Evolutionary conservation across 352 stramenopile species (phyloP), one percentile per base, ranked within the genome.

Genomic region (Aphanomyces euteiches): DNA sequence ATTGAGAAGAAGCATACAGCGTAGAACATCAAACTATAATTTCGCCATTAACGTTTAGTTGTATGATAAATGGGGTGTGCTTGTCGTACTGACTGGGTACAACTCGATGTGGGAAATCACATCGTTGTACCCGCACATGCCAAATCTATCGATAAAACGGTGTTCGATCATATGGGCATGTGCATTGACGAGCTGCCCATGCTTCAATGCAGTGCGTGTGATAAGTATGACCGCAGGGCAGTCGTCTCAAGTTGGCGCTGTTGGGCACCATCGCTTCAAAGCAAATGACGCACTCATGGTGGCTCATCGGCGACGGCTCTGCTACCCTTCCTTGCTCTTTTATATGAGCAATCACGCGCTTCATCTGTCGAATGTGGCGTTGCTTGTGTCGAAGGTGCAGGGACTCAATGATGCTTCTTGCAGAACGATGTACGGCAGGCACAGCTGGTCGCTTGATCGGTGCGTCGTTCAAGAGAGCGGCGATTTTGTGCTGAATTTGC

Each of bases 11-110:
- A 28, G 28, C 28, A 28, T 28, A 28, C 28, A 28, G 28, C 2
- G 28, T 28, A 72, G 82, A 53, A 75, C 79, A 38, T 75, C 71
- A 50, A 78, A 83, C n/a, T 78, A 86, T 58, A 78, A 4, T 81
- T 88, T 60, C 72, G 80, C 5, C 69, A 84, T 50, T 50, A 12
- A 12, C 2, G 43, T 50, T n/a, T 1, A 40, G 79, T 77, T 56
- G 81, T 88, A 72, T 28, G 28, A 28, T 28, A 28, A 28, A 28
- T 28, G 0, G 28, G n/a, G 28, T 28, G 28, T 28, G 28, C 28
- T 28, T 28, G 28, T 28, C 28, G 28, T 28, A 28, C 28, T 28
- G 28, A 28, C 28, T 28, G 28, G 28, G 28, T 2, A 28, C 28
- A 77, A 74, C 8, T 72, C 74, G 61, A 47, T 73, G 36, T 77